Conservation (phyloP, 331 rosid genomes). For the Malus hybrid region DNA sequence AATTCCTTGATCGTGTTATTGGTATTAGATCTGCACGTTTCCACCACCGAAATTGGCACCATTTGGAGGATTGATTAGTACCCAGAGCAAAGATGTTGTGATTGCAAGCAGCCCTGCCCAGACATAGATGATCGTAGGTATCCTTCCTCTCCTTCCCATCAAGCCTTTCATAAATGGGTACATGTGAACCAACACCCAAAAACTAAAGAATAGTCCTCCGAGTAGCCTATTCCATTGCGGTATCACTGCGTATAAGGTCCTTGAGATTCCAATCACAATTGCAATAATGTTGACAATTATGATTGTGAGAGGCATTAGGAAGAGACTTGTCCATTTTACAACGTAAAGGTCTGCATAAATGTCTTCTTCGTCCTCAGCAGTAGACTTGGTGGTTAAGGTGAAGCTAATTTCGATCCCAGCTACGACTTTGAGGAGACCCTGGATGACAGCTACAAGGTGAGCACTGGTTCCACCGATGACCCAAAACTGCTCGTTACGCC, state of each 20-base stretch:
- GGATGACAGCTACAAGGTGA: slow-evolving; percentile 69
- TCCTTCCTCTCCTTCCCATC: slow-evolving; percentile 75
- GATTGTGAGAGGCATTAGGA: slow-evolving; percentile 57
- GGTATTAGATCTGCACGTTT: not conserved
- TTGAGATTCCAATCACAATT: slow-evolving; percentile 43
- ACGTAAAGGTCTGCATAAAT: slow-evolving; percentile 57
- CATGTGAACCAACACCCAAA: slow-evolving; percentile 82
- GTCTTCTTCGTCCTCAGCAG: slow-evolving; percentile 51
- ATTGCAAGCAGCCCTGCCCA: slow-evolving; percentile 69
- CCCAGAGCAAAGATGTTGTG: slow-evolving; percentile 61
- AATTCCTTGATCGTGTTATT: not conserved
- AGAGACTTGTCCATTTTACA: slow-evolving; percentile 73
- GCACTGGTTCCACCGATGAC: slow-evolving; percentile 79
- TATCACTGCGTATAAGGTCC: slow-evolving; percentile 59
- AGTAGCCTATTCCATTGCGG: slow-evolving; percentile 66
- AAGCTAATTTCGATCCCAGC: slow-evolving; percentile 70
- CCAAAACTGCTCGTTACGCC: slow-evolving; percentile 86
- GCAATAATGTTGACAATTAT: slow-evolving; percentile 53
- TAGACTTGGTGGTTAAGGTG: slow-evolving; percentile 55
- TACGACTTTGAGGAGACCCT: slow-evolving; percentile 57
- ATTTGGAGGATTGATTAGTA: slow-evolving; percentile 50
- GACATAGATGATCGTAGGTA: slow-evolving; percentile 61
- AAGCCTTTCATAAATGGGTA: slow-evolving; percentile 81
- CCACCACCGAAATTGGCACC: not conserved
- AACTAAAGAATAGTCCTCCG: slow-evolving; percentile 65